Base-by-base conservation (phyloP, 1,139 yeast species). In the Arxiozyma slooffiae region DNA sequence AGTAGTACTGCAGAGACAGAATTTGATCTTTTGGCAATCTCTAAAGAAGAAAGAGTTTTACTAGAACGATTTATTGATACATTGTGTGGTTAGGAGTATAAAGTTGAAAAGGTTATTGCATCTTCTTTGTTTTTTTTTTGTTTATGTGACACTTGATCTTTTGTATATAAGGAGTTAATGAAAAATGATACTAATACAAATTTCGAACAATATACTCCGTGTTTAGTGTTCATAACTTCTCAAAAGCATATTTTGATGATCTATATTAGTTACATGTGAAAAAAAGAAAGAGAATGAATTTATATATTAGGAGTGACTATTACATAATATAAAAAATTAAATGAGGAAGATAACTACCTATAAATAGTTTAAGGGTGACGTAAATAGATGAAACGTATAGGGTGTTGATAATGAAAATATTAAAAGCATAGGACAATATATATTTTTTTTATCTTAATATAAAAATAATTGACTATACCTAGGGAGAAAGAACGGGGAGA, bases 21-120 rank as follows among this genome's bases (percentile, higher is more conserved):
- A 58, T 85, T 89, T 62, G 80, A 82, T 47, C 80, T 79, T 51
- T 70, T 89, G 54, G 86, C 85, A 47, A 74, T 89, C 55, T 90
- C 94, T 3, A 70, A 77, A 0, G 82, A 82, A 54, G 96, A 89
- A 64, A 85, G 85, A 57, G 84, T 80, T 57, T 72, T 89, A 49
- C 74, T 90, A 48, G 96, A 89, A 63, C 82, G 86, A 67, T 80
- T 90, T 45, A 85, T 90, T 5, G 95, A 88, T 61, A 82, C 95
- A 1, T 72, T 90, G 51, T 83, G n/a, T n/a, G n/a, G n/a, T n/a
- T n/a, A n/a, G n/a, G n/a, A n/a, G n/a, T n/a, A n/a, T n/a, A n/a
- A n/a, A n/a, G n/a, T n/a, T n/a, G n/a, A n/a, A n/a, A n/a, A n/a
- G n/a, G n/a, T n/a, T n/a, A n/a, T n/a, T n/a, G n/a, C n/a, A n/a